Conservation (phyloP, 495 filamentous ascomycete genomes). For the Aspergillus egyptiacus region DNA sequence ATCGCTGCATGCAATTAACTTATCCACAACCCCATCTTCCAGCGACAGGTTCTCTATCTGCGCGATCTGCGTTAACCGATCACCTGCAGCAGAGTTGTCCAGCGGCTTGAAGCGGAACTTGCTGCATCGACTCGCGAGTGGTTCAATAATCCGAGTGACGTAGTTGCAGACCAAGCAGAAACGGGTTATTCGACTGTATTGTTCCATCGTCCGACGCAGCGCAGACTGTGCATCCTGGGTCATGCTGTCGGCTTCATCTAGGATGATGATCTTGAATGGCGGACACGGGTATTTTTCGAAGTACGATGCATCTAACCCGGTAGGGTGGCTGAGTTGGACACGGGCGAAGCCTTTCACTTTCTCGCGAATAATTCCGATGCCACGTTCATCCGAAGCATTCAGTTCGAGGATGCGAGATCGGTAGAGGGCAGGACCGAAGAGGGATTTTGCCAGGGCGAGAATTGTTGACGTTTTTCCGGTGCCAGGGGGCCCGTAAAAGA, state of each 20-base stretch:
- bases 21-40: conserved; percentile 73
- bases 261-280: conserved; percentile 96
- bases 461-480: conserved; percentile 99
- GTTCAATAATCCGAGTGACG: conserved; percentile 96
- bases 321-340: conserved; percentile 82
- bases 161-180: conserved; percentile 99
- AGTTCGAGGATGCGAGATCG: conserved; percentile 93
- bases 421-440: conserved; percentile 93
- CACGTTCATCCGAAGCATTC: conserved; percentile 98
- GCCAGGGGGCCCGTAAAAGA: conserved; percentile 96
- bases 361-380: conserved; percentile 93
- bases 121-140: conserved; percentile 79
- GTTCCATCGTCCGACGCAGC: conserved; percentile 93
- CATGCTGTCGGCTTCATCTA: conserved; percentile 98
- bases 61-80: conserved; percentile 74
- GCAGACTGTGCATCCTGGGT: conserved; percentile 96
- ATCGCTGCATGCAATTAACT: conserved; percentile 79
- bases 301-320: conserved; percentile 56
- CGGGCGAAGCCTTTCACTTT: conserved; percentile 98
- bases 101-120: conserved; percentile 98
- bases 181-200: conserved; percentile 88
- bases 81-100: conserved; percentile 73
- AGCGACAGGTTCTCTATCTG: conserved; percentile 64
- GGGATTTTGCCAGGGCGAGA: conserved; percentile 90
- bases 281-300: conserved; percentile 80